phyloP scores from a whole-genome alignment of 441 rosid species.

The Arabidopsis hybrid region DNA sequence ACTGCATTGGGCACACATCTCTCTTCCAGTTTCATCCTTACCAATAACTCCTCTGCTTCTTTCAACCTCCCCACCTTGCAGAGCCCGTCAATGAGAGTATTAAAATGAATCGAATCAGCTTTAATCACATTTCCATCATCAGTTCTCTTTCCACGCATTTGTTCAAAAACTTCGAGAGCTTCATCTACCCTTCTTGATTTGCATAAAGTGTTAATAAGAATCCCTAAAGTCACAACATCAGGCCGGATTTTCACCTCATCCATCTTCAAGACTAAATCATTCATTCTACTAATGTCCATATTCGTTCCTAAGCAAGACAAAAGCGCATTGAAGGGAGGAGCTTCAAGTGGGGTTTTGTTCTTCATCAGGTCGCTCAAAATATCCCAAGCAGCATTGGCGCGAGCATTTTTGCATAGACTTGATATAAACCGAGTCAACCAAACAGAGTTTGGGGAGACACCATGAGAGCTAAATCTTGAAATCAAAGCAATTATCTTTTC shows the following conservation, averaged over 20 bases:
- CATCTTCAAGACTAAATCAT: constrained; percentile 61
- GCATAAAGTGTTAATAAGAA: constrained; percentile 67
- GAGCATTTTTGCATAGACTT: constrained; percentile 53
- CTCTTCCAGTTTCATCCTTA: constrained; percentile 57
- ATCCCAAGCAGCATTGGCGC: constrained; percentile 56
- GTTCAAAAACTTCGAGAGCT: constrained; percentile 63
- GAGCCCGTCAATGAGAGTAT: constrained; percentile 75
- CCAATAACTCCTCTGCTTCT: constrained; percentile 65
- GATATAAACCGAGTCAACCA: constrained; percentile 57
- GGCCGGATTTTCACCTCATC: constrained; percentile 60
- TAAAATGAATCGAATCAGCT: constrained; percentile 71
- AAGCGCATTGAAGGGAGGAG: constrained; percentile 64
- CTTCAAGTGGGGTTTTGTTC: constrained; percentile 53
- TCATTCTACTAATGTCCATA: constrained; percentile 60
- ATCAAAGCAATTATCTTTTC: constrained; percentile 54
- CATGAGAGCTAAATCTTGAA: constrained; percentile 50
- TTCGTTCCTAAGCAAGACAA: constrained; percentile 63
- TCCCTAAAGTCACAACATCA: constrained; percentile 63
- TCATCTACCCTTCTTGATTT: constrained; percentile 67
- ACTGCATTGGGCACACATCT: constrained; percentile 53
- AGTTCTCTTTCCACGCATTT: constrained; percentile 50
- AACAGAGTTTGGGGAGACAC: constrained; percentile 57
- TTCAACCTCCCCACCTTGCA: constrained; percentile 81
- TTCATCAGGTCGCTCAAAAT: constrained; percentile 54
- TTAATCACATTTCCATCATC: constrained; percentile 49